A percentile compares a stretch with the other conserved stretches of the same genome.
These are phyloP conservation scores for Fusarium liriodendri DNA, from an alignment of 2,329 filamentous ascomycete genomes.

Conservation along the genomic window DNA sequence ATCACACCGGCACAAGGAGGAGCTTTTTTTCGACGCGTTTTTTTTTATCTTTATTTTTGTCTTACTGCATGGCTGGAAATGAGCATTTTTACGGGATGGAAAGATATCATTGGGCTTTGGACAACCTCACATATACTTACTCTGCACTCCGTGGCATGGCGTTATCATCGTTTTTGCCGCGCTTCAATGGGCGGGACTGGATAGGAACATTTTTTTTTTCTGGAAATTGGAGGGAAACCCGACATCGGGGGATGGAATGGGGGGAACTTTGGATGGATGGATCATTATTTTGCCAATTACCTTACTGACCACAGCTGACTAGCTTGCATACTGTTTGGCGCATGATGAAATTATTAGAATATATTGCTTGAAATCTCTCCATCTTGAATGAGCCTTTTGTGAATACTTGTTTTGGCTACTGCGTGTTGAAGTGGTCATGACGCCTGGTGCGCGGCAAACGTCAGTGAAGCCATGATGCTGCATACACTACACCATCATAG, in stretches of 20 bases:
- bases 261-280: neutral
- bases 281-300: slow-evolving; percentile 4
- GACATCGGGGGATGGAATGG: neutral
- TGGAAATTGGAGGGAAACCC: neutral
- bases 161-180: slow-evolving; percentile 26
- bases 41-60: slow-evolving; percentile 6
- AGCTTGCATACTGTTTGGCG: slow-evolving; percentile 41
- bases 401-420: neutral
- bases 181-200: slow-evolving; percentile 15
- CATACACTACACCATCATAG: neutral
- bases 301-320: slow-evolving; percentile 24
- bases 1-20: slow-evolving; percentile 25
- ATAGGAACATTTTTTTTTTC: neutral
- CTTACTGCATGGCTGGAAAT: slow-evolving; percentile 33
- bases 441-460: neutral
- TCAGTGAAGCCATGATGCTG: neutral
- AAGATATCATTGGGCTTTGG: slow-evolving; percentile 33
- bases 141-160: slow-evolving; percentile 31
- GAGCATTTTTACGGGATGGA: slow-evolving; percentile 34
- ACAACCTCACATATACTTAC: slow-evolving; percentile 13
- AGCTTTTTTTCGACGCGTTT: slow-evolving; percentile 26
- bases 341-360: slow-evolving; percentile 35
- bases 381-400: neutral
- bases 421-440: neutral
- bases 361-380: neutral